A percentile compares a stretch with the other conserved stretches of the same genome.
These are phyloP conservation scores for Epichloe amarillans DNA, from an alignment of 2,329 filamentous ascomycete genomes.

Conservation along the genomic window DNA sequence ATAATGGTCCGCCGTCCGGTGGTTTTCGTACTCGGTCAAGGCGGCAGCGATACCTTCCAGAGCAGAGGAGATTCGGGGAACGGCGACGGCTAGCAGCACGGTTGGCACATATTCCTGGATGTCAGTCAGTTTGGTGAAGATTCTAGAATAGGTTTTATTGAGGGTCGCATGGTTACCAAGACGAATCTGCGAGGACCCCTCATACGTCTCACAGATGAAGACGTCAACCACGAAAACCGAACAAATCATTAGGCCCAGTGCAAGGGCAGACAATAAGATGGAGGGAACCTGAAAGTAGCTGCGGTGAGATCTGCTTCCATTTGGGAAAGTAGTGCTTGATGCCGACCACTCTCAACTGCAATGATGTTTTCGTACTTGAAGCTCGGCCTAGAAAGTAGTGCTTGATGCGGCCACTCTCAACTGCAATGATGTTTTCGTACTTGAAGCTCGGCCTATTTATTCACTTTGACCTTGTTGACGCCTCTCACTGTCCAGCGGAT, in stretches of 20 bases:
- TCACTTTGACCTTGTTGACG: constrained; percentile 52
- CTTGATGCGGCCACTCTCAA: constrained; percentile 27
- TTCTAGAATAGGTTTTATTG: too few relatives aligned
- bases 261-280: constrained; percentile 41
- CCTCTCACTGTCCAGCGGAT: constrained; percentile 62
- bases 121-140: neutral
- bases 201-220: constrained; percentile 61
- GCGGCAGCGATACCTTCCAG: constrained; percentile 49
- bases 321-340: constrained; percentile 48
- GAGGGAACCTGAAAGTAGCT: constrained; percentile 58
- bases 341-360: constrained; percentile 52
- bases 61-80: constrained; percentile 51
- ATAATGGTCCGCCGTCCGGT: constrained; percentile 55
- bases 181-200: constrained; percentile 55
- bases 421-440: constrained; percentile 46
- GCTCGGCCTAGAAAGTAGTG: too few relatives aligned
- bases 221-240: constrained; percentile 61
- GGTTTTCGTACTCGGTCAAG: constrained; percentile 61
- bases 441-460: constrained; percentile 49
- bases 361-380: constrained; percentile 42
- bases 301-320: constrained; percentile 49
- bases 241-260: constrained; percentile 53
- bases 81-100: constrained; percentile 50
- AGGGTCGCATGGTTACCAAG: constrained; percentile 31
- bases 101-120: constrained; percentile 57